Conservation (phyloP, 73 alveolate genomes). For the Blepharisma japonicum region DNA sequence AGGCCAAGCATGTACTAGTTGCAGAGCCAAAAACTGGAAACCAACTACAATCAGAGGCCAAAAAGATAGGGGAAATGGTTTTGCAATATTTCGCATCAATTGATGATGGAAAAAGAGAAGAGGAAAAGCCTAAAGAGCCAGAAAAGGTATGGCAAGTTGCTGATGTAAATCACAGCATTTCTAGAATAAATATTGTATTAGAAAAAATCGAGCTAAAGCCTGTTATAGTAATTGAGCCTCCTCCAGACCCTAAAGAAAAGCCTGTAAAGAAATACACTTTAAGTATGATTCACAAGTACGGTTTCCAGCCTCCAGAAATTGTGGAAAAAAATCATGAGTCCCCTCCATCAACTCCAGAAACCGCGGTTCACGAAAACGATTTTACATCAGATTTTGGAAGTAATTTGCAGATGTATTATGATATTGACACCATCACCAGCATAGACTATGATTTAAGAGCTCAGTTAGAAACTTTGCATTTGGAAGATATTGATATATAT, state of each 20-base stretch:
- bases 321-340: neutral
- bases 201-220: neutral
- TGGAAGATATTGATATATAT: conserved; percentile 9
- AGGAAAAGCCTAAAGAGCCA: neutral
- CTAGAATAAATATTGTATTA: neutral
- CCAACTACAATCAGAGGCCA: neutral
- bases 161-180: neutral
- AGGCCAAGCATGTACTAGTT: neutral
- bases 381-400: neutral
- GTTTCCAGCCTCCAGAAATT: neutral
- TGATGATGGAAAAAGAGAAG: conserved; percentile 3
- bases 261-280: conserved; percentile 7
- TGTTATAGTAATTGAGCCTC: neutral
- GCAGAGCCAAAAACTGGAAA: neutral
- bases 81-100: neutral
- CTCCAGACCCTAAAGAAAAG: neutral
- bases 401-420: conserved; percentile 4
- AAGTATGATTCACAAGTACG: neutral
- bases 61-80: conserved; percentile 9
- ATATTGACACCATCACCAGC: neutral
- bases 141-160: conserved; percentile 21
- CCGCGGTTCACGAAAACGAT: conserved; percentile 4
- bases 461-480: conserved; percentile 7
- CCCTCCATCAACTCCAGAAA: conserved; percentile 25
- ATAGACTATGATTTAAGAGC: neutral